Evolutionary conservation across 805 yeast genomes (phyloP).

Genomic region (Huiozyma sinensis): DNA sequence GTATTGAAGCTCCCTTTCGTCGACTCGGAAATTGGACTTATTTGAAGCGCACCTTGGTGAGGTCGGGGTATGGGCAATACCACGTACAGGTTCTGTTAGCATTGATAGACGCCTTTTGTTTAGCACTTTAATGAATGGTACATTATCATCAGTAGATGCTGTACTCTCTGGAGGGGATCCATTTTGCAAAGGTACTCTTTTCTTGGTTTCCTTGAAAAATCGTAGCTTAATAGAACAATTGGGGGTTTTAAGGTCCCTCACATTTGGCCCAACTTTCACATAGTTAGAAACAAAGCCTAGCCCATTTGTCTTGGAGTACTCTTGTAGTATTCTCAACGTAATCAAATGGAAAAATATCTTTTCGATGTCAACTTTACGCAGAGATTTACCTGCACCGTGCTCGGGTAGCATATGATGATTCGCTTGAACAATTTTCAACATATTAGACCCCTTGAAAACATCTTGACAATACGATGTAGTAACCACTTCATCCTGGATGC

Average conservation of each 20-base stretch:
- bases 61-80: not conserved
- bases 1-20: not conserved
- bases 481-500: slow-evolving; percentile 47
- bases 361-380: slow-evolving; percentile 64
- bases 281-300: slow-evolving; percentile 79
- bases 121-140: not conserved
- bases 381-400: slow-evolving; percentile 60
- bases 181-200: slow-evolving; percentile 12
- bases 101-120: not conserved
- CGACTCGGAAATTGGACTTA: not conserved
- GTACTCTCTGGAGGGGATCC: not conserved
- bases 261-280: slow-evolving; percentile 50
- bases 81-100: not conserved
- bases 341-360: slow-evolving; percentile 72
- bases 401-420: slow-evolving; percentile 51
- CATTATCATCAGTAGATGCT: not conserved
- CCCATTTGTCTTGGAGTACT: slow-evolving; percentile 59
- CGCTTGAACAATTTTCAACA: slow-evolving; percentile 46
- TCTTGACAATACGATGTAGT: slow-evolving; percentile 79
- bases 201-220: slow-evolving; percentile 24
- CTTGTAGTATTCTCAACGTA: slow-evolving; percentile 53
- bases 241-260: slow-evolving; percentile 38
- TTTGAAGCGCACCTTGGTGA: not conserved
- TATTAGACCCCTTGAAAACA: slow-evolving; percentile 62
- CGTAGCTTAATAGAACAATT: slow-evolving; percentile 39